Percentiles rank a stretch among this genome's conserved stretches.
Conservation (phyloP, 495 filamentous ascomycete species). For the Apodospora peruviana region DNA sequence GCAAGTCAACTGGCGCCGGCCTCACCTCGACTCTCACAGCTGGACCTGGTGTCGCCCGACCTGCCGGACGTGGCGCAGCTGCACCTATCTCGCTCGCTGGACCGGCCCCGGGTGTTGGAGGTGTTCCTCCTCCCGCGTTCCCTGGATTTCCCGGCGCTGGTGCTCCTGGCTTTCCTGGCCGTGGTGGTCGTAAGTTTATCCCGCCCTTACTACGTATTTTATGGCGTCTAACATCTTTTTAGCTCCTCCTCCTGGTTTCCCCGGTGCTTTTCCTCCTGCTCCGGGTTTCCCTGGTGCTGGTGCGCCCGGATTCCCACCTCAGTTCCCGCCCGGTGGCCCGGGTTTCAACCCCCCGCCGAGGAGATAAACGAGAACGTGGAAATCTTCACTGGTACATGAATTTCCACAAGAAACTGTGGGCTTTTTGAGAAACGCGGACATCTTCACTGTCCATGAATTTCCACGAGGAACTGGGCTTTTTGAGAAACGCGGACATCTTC, state of each 20-base stretch:
- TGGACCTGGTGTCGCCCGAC: constrained; percentile 86
- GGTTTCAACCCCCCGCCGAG: constrained; percentile 64
- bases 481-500: background rate
- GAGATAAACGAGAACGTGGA: constrained; percentile 47
- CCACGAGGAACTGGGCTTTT: constrained; percentile 2
- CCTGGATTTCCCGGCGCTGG: constrained; percentile 38
- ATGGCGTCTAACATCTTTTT: too few relatives aligned
- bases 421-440: constrained; percentile 1
- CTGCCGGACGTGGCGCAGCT: constrained; percentile 75
- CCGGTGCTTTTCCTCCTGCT: constrained; percentile 11
- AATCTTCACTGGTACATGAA: background rate
- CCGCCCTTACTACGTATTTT: background rate
- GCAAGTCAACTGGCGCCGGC: constrained; percentile 65
- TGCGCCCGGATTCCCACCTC: constrained; percentile 56
- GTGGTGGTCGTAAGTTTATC: constrained; percentile 62
- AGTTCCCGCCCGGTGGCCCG: constrained; percentile 44
- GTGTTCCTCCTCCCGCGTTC: constrained; percentile 61
- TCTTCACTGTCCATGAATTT: constrained; percentile 3
- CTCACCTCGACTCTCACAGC: constrained; percentile 63
- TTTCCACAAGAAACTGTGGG: constrained; percentile 3
- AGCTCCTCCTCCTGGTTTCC: too few relatives aligned
- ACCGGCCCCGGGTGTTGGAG: constrained; percentile 84
- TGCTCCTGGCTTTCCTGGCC: constrained; percentile 70
- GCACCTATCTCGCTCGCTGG: constrained; percentile 79
- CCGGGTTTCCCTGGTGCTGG: constrained; percentile 32